These are phyloP conservation scores for Cutaneotrichosporon dermatis DNA, from an alignment of 1,284 basidiomycete species.

Conservation along the genomic window DNA sequence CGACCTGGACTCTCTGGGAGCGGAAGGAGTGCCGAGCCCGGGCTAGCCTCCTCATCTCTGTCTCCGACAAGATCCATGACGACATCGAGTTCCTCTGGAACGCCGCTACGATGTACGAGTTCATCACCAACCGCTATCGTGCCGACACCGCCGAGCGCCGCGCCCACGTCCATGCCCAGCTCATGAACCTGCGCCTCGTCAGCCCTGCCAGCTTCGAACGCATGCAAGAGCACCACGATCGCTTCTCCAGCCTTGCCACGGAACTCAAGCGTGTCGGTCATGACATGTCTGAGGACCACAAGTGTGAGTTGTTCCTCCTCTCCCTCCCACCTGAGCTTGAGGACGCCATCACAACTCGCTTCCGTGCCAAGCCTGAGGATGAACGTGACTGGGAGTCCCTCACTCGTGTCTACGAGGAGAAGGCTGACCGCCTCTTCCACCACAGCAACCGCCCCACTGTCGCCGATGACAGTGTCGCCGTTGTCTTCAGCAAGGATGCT, in stretches of 20 bases:
- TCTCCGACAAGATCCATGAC: conserved; percentile 3
- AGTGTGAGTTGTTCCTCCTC: conserved; percentile 1
- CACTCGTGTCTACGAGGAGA: conserved; percentile 1
- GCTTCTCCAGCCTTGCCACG: background rate
- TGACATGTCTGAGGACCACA: background rate
- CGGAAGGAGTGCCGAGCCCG: background rate
- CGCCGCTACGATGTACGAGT: background rate
- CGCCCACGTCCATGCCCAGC: conserved; percentile 1
- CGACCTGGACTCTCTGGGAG: background rate
- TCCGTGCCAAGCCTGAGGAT: background rate
- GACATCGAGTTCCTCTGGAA: background rate
- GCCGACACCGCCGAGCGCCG: background rate
- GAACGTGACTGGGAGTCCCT: background rate
- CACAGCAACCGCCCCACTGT: background rate
- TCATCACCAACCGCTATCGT: background rate
- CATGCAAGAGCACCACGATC: conserved; percentile 1
- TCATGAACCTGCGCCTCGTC: background rate
- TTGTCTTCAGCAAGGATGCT: background rate
- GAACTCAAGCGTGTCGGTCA: background rate
- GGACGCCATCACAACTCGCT: conserved; percentile 1
- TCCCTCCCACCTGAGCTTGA: conserved; percentile 1
- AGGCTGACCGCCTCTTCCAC: background rate
- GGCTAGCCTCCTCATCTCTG: background rate
- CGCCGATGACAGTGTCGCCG: background rate
- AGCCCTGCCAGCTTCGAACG: background rate